Conservation (phyloP, 352 stramenopile species). For the Phytophthora idaei region DNA sequence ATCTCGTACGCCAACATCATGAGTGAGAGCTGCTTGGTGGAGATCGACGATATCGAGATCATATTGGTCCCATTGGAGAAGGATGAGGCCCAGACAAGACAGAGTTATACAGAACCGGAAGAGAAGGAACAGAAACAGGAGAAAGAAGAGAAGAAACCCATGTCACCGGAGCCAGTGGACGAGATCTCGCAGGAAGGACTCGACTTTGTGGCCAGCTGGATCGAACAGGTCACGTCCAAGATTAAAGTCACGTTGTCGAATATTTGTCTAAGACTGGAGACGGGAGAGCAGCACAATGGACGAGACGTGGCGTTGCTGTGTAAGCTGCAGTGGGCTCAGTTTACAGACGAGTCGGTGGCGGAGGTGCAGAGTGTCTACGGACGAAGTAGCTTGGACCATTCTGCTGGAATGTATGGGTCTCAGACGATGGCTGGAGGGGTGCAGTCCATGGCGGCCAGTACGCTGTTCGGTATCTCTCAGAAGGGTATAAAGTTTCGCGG, state of each 20-base stretch:
- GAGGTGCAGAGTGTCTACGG: slow-evolving; percentile 81
- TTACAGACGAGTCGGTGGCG: slow-evolving; percentile 83
- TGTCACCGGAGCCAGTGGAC: slow-evolving; percentile 54
- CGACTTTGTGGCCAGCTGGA: slow-evolving; percentile 91
- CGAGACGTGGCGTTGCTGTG: slow-evolving; percentile 76
- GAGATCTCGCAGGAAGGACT: slow-evolving; percentile 89
- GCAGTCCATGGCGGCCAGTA: slow-evolving; percentile 84
- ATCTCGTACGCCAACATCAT: slow-evolving; percentile 90
- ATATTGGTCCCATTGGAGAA: slow-evolving; percentile 68
- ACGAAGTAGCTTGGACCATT: slow-evolving; percentile 42
- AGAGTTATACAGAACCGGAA: slow-evolving; percentile 9
- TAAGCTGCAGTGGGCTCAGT: slow-evolving; percentile 80
- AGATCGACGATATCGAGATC: slow-evolving; percentile 90
- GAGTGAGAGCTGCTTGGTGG: slow-evolving; percentile 87
- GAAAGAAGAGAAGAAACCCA: slow-evolving; percentile 17
- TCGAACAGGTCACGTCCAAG: slow-evolving; percentile 90
- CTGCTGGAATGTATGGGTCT: slow-evolving; percentile 33
- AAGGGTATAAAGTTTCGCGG: slow-evolving; percentile 87
- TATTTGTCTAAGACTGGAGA: slow-evolving; percentile 81
- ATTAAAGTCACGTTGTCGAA: slow-evolving; percentile 91
- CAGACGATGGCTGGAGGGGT: slow-evolving; percentile 44
- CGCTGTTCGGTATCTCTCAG: slow-evolving; percentile 83
- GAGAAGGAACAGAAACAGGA: slow-evolving; percentile 12
- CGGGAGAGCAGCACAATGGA: slow-evolving; percentile 58
- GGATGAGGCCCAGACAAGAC: slow-evolving; percentile 18